Evolutionary conservation across 2,329 filamentous ascomycete genomes (phyloP).

Genomic region (Neonectria neomacrospora): DNA sequence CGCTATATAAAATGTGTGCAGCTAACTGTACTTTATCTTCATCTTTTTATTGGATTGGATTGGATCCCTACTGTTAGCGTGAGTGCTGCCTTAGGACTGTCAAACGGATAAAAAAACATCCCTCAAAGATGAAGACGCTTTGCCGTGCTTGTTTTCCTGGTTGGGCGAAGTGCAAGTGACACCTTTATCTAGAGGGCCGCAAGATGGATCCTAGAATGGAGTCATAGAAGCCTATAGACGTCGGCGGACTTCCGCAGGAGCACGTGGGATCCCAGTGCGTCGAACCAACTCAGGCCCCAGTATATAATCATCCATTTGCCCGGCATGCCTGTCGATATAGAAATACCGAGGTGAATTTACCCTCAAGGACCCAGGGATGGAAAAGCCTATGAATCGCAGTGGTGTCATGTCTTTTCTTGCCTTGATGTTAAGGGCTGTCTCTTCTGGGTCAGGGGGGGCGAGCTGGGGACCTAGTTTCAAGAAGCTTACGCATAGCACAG

Average conservation of each 20-base stretch:
- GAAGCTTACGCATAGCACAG: not conserved
- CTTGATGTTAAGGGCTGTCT: not conserved
- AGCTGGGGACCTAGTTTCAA: not conserved
- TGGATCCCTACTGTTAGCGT: too few relatives aligned
- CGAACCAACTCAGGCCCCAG: not conserved
- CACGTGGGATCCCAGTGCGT: not conserved
- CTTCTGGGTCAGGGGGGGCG: not conserved
- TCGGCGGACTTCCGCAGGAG: not conserved
- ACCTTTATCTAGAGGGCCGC: not conserved
- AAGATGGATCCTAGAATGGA: not conserved
- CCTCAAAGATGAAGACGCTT: not conserved
- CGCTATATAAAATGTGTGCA: too few relatives aligned
- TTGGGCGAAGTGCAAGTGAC: not conserved
- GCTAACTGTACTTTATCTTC: too few relatives aligned
- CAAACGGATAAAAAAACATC: not conserved
- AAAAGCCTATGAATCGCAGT: not conserved
- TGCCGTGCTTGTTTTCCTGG: not conserved
- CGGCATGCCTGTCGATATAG: not conserved
- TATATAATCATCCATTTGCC: not conserved
- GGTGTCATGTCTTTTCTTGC: not conserved
- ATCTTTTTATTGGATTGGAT: too few relatives aligned
- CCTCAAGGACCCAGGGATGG: not conserved
- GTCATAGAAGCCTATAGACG: not conserved
- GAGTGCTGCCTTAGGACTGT: too few relatives aligned
- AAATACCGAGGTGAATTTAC: not conserved